phyloP scores from a whole-genome alignment of 225 moss, liverwort and hornwort genomes.

The Sphagnum tenellum region DNA sequence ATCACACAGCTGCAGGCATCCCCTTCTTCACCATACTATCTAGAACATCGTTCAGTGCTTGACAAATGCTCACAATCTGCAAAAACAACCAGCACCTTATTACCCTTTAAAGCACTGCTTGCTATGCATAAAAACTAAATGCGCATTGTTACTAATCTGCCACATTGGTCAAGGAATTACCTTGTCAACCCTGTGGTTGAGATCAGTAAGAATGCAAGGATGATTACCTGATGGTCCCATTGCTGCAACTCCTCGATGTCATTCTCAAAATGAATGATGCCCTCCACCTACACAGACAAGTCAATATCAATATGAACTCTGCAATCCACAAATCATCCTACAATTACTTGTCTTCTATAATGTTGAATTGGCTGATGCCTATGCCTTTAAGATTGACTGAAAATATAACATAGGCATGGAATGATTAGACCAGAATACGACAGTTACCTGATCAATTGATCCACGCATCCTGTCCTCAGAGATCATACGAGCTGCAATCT shows the following conservation, averaged over 20 bases:
- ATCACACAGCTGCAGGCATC: constrained; percentile 55
- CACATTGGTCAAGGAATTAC: too few species aligned
- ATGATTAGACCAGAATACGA: background rate
- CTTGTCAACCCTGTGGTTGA: too few species aligned
- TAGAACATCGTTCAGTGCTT: constrained; percentile 92
- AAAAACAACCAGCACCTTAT: constrained; percentile 2
- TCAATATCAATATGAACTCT: constrained; percentile 2
- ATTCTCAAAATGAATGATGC: constrained; percentile 97
- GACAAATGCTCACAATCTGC: constrained; percentile 99
- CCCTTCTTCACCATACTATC: constrained; percentile 99
- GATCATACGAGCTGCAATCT: constrained; percentile 97
- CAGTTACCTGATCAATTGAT: constrained; percentile 85
- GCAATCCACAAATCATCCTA: background rate
- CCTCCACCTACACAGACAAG: constrained; percentile 63
- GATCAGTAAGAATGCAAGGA: background rate
- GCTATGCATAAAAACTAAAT: background rate
- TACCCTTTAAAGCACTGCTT: background rate
- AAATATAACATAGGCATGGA: background rate
- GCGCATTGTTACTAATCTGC: too few species aligned
- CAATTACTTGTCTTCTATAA: background rate
- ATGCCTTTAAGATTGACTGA: too few species aligned
- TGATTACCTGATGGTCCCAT: constrained; percentile 92
- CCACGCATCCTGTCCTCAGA: constrained; percentile 99
- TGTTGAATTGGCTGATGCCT: background rate
- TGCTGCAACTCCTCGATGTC: constrained; percentile 98